Evolutionary conservation across 768 basidiomycete genomes (phyloP), one percentile per base, ranked within the genome.

Genomic region (Termitomyces sp.): DNA sequence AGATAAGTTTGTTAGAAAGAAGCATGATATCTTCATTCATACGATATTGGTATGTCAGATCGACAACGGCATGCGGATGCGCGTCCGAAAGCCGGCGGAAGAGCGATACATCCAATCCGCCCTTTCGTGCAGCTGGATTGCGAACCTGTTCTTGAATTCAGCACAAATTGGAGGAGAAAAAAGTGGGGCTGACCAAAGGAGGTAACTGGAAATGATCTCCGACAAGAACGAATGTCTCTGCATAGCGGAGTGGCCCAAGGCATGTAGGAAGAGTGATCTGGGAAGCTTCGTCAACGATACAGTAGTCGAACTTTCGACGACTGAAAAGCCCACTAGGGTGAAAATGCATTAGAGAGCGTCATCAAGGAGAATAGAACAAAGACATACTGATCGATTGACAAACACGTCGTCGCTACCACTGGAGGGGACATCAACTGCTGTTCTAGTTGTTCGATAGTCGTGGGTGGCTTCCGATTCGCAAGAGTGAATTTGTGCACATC

Each of bases 171-270:
- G 32, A 62, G 9, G 40, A 53, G 12, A 28, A 15, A 13, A 22
- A 54, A 12, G 12, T 2, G 40, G 22, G 2, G 66, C 83, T 60
- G 66, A 96, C 96, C 44, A 98, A 82, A 0, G 97, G 97, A 11
- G 96, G 96, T 2, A 99, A 85, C 68, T 99, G 97, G 76, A 90
- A 94, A 75, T 99, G 97, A 70, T 98, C 97, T 7, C 97, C 97
- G 18, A 98, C 96, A 13, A 98, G 87, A 5, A 98, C 85, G 65
- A 98, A 99, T 45, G 82, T 92, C 55, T 94, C 84, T 2, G 96
- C 94, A 67, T 89, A 92, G 1, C 95, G 87, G 3, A 98, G 77
- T 0, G 97, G 97, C 6, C 97, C 97, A 1, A 98, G 79, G 68
- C 94, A 98, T 0, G 95, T 96, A 0, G 97, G 97, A 1, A 98